Conservation (phyloP, 495 filamentous ascomycete genomes). For the Xylaria sp. region DNA sequence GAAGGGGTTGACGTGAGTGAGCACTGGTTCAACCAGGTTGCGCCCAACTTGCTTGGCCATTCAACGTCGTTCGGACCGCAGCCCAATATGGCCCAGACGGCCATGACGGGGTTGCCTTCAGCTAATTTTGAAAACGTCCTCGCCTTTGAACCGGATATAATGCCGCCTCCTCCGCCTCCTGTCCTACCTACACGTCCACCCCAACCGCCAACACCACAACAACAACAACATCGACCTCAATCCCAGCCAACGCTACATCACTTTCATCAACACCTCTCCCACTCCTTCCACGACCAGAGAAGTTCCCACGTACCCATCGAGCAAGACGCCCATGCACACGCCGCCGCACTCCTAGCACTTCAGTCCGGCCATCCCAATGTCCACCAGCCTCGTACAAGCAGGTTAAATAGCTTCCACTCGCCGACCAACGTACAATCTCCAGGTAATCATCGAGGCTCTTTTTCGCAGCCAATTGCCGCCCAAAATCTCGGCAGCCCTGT, state of each 20-base stretch:
- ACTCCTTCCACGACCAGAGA: constrained; percentile 9
- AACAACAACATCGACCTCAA: constrained; percentile 32
- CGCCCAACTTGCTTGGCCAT: constrained; percentile 66
- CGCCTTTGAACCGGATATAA: constrained; percentile 36
- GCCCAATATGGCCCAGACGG: constrained; percentile 32
- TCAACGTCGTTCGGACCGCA: constrained; percentile 67
- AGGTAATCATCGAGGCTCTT: constrained; percentile 27
- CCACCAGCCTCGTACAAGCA: constrained; percentile 24
- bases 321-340: constrained; percentile 36
- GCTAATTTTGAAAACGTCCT: constrained; percentile 32
- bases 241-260: constrained; percentile 2
- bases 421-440: constrained; percentile 25
- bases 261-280: constrained; percentile 8
- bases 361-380: constrained; percentile 34
- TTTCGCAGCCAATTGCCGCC: constrained; percentile 25
- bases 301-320: constrained; percentile 34
- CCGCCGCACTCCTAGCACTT: constrained; percentile 36
- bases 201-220: constrained; percentile 3
- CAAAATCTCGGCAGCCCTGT: constrained; percentile 30
- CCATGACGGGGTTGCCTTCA: constrained; percentile 30
- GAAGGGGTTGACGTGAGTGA: constrained; percentile 57
- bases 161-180: constrained; percentile 37
- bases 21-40: constrained; percentile 62
- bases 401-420: constrained; percentile 26
- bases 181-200: neutral